A percentile compares a stretch with the other conserved stretches of the same genome.
phyloP scores from a whole-genome alignment of 225 moss, liverwort and hornwort species.

The Climacium dendroides region DNA sequence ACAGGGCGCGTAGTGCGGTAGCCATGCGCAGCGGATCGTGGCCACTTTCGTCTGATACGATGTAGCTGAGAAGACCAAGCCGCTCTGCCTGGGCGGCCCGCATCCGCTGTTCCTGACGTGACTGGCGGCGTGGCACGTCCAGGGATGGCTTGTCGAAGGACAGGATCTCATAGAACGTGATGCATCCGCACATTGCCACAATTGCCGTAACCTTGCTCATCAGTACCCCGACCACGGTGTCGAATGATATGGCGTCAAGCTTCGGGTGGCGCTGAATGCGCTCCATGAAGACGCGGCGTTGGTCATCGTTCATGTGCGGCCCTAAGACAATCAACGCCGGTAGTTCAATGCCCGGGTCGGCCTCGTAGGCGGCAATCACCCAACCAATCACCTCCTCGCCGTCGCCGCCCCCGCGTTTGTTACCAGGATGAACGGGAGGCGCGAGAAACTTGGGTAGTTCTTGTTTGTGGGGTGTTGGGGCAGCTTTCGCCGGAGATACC shows the following conservation, averaged over 20 bases:
- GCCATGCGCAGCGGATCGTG: not conserved
- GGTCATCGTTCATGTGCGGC: not conserved
- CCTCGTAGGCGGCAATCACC: not conserved
- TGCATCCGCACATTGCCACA: not conserved
- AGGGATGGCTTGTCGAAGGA: not conserved
- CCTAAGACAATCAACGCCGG: not conserved
- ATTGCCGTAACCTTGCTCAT: not conserved
- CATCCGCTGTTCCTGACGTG: not conserved
- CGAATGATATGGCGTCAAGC: not conserved
- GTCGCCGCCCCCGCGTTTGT: not conserved
- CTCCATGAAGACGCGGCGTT: not conserved
- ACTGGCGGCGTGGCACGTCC: not conserved
- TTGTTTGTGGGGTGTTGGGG: not conserved
- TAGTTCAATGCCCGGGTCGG: not conserved
- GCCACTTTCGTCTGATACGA: not conserved
- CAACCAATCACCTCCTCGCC: not conserved
- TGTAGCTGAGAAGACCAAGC: not conserved
- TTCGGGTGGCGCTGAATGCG: not conserved
- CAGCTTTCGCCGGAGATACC: not conserved
- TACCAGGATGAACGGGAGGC: not conserved
- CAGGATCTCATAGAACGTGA: not conserved
- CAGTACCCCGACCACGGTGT: not conserved
- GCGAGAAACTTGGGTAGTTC: not conserved
- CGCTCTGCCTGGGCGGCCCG: not conserved
- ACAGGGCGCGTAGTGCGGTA: not conserved